A percentile compares a stretch with the other conserved stretches of the same genome.
These are phyloP conservation scores for Cladosporium sp. DNA, from an alignment of 2,329 filamentous ascomycete species.

Conservation along the genomic window DNA sequence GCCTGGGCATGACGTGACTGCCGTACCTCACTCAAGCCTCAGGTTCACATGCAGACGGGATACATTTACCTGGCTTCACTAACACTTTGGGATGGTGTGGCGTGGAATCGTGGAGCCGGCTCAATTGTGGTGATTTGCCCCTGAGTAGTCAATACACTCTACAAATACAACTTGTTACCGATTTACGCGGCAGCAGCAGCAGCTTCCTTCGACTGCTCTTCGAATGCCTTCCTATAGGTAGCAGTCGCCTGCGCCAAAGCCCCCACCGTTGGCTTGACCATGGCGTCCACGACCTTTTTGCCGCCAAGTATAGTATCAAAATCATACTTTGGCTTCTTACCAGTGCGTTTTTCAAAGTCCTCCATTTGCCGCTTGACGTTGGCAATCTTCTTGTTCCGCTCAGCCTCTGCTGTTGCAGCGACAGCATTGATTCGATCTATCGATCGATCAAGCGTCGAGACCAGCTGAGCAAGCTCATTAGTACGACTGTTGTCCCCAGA, in stretches of 20 bases:
- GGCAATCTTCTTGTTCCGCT: constrained; percentile 63
- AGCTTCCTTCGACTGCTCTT: constrained; percentile 9
- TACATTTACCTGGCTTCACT: too few species aligned
- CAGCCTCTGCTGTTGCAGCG: constrained; percentile 71
- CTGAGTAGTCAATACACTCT: background rate
- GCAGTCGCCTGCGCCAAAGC: constrained; percentile 66
- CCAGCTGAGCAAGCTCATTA: constrained; percentile 73
- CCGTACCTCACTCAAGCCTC: too few species aligned
- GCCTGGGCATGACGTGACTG: background rate
- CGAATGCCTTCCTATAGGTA: constrained; percentile 67
- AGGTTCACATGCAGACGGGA: too few species aligned
- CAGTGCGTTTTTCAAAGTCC: constrained; percentile 66
- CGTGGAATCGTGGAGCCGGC: too few species aligned
- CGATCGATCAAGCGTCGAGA: constrained; percentile 75
- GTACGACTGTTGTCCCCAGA: constrained; percentile 75
- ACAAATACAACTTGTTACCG: background rate
- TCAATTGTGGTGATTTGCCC: too few species aligned
- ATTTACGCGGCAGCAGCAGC: constrained; percentile 3
- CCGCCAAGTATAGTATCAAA: constrained; percentile 74
- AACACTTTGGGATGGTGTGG: too few species aligned
- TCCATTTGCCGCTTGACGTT: constrained; percentile 66
- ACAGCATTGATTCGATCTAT: constrained; percentile 75
- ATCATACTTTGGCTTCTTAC: constrained; percentile 59
- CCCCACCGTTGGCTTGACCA: constrained; percentile 70
- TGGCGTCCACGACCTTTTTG: constrained; percentile 65